A percentile compares a stretch with the other conserved stretches of the same genome.
Conservation (phyloP, 345 rosid species). For the Syzygium grande region DNA sequence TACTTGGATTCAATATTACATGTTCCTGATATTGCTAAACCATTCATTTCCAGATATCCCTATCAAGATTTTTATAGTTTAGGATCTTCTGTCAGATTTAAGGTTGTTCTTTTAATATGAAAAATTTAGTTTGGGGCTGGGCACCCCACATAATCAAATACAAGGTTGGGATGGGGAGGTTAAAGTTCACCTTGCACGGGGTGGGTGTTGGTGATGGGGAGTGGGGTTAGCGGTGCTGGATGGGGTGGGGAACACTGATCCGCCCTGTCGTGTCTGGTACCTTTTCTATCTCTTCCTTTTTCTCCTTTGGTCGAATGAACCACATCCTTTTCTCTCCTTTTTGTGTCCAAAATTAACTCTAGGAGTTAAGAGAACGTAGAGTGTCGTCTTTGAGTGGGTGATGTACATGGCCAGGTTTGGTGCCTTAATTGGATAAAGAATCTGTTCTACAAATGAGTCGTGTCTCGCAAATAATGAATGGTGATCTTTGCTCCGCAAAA, state of each 20-base stretch:
- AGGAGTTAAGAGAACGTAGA: neutral
- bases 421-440: neutral
- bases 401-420: neutral
- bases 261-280: neutral
- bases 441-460: neutral
- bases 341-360: neutral
- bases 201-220: neutral
- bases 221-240: neutral
- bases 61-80: neutral
- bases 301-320: neutral
- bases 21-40: neutral
- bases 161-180: neutral
- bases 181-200: neutral
- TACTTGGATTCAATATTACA: neutral
- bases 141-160: neutral
- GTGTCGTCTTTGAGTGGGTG: neutral
- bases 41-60: neutral
- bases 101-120: neutral
- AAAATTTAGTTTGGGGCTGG: neutral
- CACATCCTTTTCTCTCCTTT: neutral
- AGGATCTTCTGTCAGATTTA: neutral
- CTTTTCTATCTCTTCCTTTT: neutral
- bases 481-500: neutral
- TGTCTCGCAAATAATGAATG: neutral
- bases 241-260: neutral